phyloP scores from a whole-genome alignment of 495 filamentous ascomycete species.

The Penicillium flavigenum region DNA sequence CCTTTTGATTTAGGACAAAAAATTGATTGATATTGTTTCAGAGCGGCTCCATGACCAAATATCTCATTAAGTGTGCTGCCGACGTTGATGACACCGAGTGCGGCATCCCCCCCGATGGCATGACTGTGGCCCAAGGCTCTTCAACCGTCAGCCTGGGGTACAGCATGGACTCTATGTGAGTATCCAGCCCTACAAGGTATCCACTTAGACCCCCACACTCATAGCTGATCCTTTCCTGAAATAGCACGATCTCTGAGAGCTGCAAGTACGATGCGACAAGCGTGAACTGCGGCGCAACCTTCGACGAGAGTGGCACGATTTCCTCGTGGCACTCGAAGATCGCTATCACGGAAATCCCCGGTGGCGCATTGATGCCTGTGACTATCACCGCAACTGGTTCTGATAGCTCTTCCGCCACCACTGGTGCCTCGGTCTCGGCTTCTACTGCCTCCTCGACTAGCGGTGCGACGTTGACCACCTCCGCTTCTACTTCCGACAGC shows the following conservation, averaged over 20 bases:
- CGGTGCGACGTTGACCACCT: conserved; percentile 4
- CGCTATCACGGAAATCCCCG: conserved; percentile 4
- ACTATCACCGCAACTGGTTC: conserved; percentile 16
- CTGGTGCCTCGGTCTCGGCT: conserved; percentile 17
- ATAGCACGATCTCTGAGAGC: conserved; percentile 6
- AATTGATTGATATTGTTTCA: background rate
- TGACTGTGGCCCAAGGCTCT: conserved; percentile 3
- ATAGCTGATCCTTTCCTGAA: background rate
- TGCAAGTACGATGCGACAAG: conserved; percentile 6
- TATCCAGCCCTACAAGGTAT: background rate
- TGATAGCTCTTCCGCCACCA: conserved; percentile 3
- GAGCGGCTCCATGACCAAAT: conserved; percentile 19
- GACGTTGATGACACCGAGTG: conserved; percentile 4
- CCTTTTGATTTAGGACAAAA: background rate
- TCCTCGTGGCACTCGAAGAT: background rate
- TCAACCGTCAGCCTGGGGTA: conserved; percentile 1
- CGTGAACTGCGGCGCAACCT: conserved; percentile 1
- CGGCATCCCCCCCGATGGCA: conserved; percentile 5
- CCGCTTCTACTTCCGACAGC: background rate
- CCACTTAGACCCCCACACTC: background rate
- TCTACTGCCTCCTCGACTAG: conserved; percentile 11
- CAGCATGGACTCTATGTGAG: background rate
- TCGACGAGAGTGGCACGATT: background rate
- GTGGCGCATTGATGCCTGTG: conserved; percentile 11
- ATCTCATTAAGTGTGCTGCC: conserved; percentile 12